Conservation (phyloP, 768 basidiomycete species). For the Boletus rufocinnamomeus region DNA sequence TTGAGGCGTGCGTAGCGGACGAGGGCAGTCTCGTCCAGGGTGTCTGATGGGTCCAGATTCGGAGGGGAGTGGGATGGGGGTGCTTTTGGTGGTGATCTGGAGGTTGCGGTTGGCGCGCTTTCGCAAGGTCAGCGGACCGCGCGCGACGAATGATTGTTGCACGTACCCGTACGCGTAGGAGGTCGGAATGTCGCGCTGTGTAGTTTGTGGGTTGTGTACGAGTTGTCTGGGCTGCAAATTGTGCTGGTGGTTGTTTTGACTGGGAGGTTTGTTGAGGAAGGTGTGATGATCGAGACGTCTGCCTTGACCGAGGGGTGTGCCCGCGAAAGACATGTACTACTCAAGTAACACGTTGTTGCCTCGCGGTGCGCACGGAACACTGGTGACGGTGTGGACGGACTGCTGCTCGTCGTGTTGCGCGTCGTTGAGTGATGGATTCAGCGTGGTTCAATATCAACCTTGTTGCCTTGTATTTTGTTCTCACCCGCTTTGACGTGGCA, state of each 20-base stretch:
- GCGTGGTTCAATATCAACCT: constrained; percentile 8
- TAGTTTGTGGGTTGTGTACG: constrained; percentile 32
- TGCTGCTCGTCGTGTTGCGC: constrained; percentile 16
- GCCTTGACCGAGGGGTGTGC: constrained; percentile 81
- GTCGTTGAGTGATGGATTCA: constrained; percentile 2
- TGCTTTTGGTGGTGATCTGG: constrained; percentile 62
- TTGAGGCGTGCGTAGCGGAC: constrained; percentile 51
- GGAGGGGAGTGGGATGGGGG: constrained; percentile 32
- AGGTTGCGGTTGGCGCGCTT: constrained; percentile 57
- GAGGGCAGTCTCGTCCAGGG: constrained; percentile 48
- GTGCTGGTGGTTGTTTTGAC: constrained; percentile 36
- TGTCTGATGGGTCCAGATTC: constrained; percentile 44
- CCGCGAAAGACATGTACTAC: constrained; percentile 81
- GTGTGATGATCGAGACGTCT: constrained; percentile 82
- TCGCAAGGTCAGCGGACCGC: constrained; percentile 18
- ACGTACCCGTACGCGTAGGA: constrained; percentile 76
- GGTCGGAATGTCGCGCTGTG: constrained; percentile 47
- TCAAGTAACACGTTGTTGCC: constrained; percentile 21
- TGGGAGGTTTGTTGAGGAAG: constrained; percentile 62
- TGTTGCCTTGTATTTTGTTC: constrained; percentile 32
- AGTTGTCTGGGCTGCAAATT: constrained; percentile 28
- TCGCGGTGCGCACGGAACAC: constrained; percentile 8
- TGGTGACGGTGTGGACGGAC: constrained; percentile 1
- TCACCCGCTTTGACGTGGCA: constrained; percentile 2
- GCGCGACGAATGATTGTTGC: constrained; percentile 9